Evolutionary conservation across 306 rosid genomes (phyloP), one percentile per base, ranked within the genome.

Genomic region (Sphenostylis stenocarpa): DNA sequence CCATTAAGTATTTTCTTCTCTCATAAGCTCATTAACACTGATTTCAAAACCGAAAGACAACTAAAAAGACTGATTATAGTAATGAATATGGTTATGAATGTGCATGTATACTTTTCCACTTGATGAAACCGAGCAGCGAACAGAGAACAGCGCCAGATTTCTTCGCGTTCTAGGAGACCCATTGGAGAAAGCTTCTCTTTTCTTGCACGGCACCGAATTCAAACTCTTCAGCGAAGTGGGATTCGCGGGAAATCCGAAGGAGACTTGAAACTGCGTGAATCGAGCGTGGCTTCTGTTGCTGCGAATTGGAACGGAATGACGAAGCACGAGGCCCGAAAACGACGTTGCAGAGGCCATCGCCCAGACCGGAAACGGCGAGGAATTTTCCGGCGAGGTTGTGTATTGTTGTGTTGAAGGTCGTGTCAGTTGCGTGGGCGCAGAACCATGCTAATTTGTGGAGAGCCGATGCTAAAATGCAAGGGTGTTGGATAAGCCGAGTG

Each of bases 41-140:
- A 56, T 56, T 13, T 56, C 36, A 4, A 56, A 3, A 3, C 16
- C 29, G 55, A 55, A 41, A 58, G 7, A 3, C 21, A 74, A 60
- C 45, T 13, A 31, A 48, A 45, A 33, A 14, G 17, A 20, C 21
- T 3, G 19, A 4, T 7, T 16, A 17, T 12, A 58, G 43, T 4
- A 60, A 75, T 2, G 33, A 4, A 45, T 45, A 14, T 15, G 16
- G 39, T 14, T 26, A 56, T 14, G 23, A 34, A 20, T 1, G 62
- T 47, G 11, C 58, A 70, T 19, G 23, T 28, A 60, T 7, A 95
- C 99, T 90, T 93, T 92, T 88, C 96, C 99, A 79, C 57, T 81
- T 10, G 99, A 69, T 78, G 90, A 60, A 60, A 6, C 80, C 1
- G 84, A 80, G 43, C 97, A 87, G 14, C 90, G 90, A 36, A 92